These are phyloP conservation scores for Hevea brasiliensis DNA, from an alignment of 345 rosid genomes.

Conservation along the genomic window DNA sequence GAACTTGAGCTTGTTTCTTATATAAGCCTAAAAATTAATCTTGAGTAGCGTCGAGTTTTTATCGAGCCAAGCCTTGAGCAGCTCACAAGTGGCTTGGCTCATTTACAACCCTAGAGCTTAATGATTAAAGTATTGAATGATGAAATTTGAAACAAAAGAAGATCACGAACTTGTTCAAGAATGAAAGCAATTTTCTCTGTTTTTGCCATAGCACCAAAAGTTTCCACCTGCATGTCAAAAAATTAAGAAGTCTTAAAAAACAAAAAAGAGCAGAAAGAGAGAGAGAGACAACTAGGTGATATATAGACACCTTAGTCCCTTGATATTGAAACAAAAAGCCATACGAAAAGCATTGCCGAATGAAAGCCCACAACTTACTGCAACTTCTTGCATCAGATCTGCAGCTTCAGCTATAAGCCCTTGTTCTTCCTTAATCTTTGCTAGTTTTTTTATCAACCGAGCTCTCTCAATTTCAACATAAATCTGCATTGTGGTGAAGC, in stretches of 20 bases:
- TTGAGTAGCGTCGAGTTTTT: too few species aligned
- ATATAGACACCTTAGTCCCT: neutral
- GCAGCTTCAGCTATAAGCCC: constrained; percentile 94
- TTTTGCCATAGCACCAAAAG: constrained; percentile 97
- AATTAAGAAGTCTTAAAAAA: constrained; percentile 3
- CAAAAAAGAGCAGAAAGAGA: neutral
- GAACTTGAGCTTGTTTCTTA: too few species aligned
- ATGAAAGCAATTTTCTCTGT: constrained; percentile 95
- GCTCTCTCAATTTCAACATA: constrained; percentile 96
- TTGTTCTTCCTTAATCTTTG: constrained; percentile 89
- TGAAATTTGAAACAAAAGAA: neutral
- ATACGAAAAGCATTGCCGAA: neutral
- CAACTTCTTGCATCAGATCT: constrained; percentile 97
- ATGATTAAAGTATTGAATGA: neutral
- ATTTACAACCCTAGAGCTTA: neutral
- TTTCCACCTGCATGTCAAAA: constrained; percentile 66
- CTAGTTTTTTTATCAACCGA: constrained; percentile 79
- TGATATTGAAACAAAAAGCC: neutral
- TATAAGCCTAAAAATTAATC: too few species aligned
- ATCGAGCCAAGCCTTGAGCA: too few species aligned
- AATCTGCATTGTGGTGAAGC: constrained; percentile 46
- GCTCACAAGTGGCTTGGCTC: too few species aligned
- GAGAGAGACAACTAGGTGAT: neutral
- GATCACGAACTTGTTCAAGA: constrained; percentile 71
- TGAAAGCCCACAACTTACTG: constrained; percentile 47